Base-by-base conservation (phyloP, 116 monocot species). In the Trichopus zeylanicus region DNA sequence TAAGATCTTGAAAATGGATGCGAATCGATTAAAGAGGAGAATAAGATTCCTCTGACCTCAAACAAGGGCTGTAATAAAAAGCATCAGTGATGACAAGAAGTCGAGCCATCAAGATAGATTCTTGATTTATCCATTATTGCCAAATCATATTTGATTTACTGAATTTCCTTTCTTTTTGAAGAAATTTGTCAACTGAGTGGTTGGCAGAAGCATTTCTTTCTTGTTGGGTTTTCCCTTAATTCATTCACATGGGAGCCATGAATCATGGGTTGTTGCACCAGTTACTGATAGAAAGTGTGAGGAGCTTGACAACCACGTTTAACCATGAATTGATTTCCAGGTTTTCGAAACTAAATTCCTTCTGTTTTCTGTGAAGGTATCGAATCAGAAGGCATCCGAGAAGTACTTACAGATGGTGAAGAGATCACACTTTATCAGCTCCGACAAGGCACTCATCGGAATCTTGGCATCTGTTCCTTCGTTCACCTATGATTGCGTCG, bases 381-480 rank as follows among this genome's bases (percentile, higher is more conserved):
- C 87, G 4, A 81, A 83, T 25, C 73, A 76, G 33, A 73, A 75
- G 56, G 77, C 60, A 19, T 81, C 98, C 4, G 78, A 51, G 18
- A 26, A 34, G 16, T 85, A 78, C 59, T 58, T 85, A 53, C 71
- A 82, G 75, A 84, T 79, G 60, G 92, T 98, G 73, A 98, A 80
- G 72, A 72, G 78, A 49, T 82, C 98, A 18, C 82, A 85, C 42
- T 98, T 98, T 52, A 59, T 82, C 34, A 82, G 79, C 80, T 91
- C 98, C n/a, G 98, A 98, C 72, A 97, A 91, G 97, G 97, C 91
- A 78, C 30, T 18, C 33, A 10, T 24, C 1, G 19, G 22, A 4
- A 51, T 26, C 27, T 53, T 27, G 24, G 26, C 27, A 13, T 53
- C 24, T 11, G 11, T 53, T 24, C 10, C 5, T 51, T 3, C 4